phyloP scores from a whole-genome alignment of 1,139 yeast species.

The Blastobotrys persicus region DNA sequence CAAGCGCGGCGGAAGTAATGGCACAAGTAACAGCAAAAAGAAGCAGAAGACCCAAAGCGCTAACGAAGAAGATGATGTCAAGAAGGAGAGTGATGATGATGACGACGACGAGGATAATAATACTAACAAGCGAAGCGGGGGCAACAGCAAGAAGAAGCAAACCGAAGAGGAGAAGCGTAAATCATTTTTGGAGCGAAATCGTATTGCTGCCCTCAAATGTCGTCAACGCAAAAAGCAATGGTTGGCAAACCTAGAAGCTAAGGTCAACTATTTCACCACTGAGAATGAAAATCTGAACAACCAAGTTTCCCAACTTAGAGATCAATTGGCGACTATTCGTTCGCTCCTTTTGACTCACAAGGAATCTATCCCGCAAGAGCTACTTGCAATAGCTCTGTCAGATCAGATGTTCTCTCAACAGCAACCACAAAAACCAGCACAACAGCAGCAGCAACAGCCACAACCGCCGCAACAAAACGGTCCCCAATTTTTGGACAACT shows the following conservation, averaged over 20 bases:
- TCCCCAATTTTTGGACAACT: neutral
- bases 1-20: neutral
- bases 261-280: conserved; percentile 62
- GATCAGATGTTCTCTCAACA: conserved; percentile 6
- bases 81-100: conserved; percentile 18
- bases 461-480: neutral
- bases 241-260: conserved; percentile 78
- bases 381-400: conserved; percentile 7
- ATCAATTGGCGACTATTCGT: conserved; percentile 55
- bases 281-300: conserved; percentile 68
- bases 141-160: conserved; percentile 32
- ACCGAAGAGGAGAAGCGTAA: conserved; percentile 71
- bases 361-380: conserved; percentile 17
- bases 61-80: conserved; percentile 8
- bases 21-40: neutral
- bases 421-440: conserved; percentile 7
- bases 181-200: conserved; percentile 81
- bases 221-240: conserved; percentile 92
- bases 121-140: conserved; percentile 12
- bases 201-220: conserved; percentile 95
- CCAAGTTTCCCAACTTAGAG: conserved; percentile 57
- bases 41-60: neutral
- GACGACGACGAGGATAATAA: conserved; percentile 12
- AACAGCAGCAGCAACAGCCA: conserved; percentile 3
- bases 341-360: conserved; percentile 19